Percentiles rank a stretch among this genome's conserved stretches.
Conservation (phyloP, 163 green algal species). For the Chlorella variabilis region DNA sequence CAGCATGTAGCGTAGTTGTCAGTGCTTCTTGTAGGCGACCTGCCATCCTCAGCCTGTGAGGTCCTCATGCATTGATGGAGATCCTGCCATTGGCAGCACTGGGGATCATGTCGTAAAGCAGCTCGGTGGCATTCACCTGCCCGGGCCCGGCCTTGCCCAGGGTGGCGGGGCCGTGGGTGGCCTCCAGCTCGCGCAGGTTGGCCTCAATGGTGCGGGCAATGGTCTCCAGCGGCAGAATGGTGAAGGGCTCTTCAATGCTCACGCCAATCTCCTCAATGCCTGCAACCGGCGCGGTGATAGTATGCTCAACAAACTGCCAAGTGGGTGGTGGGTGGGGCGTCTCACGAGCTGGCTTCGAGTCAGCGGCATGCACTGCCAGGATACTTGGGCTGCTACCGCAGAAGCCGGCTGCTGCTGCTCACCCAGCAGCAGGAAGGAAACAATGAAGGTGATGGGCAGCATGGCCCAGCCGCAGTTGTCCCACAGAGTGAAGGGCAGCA, state of each 20-base stretch:
- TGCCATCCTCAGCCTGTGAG: too few relatives aligned
- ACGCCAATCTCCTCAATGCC: slow-evolving; percentile 49
- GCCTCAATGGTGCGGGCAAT: slow-evolving; percentile 34
- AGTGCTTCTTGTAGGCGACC: too few relatives aligned
- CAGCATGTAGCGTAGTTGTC: too few relatives aligned
- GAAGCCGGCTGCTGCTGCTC: neutral
- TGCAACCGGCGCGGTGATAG: slow-evolving; percentile 35
- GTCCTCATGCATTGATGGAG: neutral
- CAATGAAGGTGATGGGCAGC: slow-evolving; percentile 45
- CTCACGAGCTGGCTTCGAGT: too few relatives aligned
- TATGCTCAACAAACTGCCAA: too few relatives aligned
- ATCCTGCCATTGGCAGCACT: neutral
- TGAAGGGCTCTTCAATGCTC: slow-evolving; percentile 52
- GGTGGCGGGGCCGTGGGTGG: neutral
- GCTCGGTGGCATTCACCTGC: neutral
- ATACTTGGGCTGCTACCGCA: neutral
- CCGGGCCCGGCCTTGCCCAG: neutral
- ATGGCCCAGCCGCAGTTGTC: slow-evolving; percentile 42
- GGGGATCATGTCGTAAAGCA: slow-evolving; percentile 5
- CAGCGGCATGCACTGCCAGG: too few relatives aligned
- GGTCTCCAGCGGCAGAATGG: slow-evolving; percentile 43
- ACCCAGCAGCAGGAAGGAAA: slow-evolving; percentile 64
- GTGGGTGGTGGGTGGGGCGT: too few relatives aligned
- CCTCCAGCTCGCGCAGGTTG: slow-evolving; percentile 24
- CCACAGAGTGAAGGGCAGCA: slow-evolving; percentile 46